These are phyloP conservation scores for Conringia planisiliqua DNA, from an alignment of 345 rosid species.

Conservation along the genomic window DNA sequence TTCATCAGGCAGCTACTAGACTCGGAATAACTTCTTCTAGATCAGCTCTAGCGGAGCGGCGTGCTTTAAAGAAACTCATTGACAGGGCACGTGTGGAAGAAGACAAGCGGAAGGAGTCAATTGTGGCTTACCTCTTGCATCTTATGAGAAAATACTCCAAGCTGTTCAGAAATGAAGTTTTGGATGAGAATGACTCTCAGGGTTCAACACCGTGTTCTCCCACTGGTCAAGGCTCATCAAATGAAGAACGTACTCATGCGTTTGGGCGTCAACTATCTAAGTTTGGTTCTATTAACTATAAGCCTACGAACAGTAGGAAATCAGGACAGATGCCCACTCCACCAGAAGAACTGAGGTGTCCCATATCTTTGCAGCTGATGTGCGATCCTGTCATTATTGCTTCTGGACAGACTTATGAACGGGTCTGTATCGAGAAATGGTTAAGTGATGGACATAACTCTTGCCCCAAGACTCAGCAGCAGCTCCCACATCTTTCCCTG, in stretches of 20 bases:
- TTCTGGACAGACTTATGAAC: constrained; percentile 97
- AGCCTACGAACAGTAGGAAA: constrained; percentile 45
- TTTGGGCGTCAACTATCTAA: constrained; percentile 79
- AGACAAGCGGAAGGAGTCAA: constrained; percentile 94
- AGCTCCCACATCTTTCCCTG: constrained; percentile 70
- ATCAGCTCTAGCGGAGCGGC: constrained; percentile 84
- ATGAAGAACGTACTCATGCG: constrained; percentile 52
- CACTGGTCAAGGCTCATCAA: constrained; percentile 46
- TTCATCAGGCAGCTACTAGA: constrained; percentile 78
- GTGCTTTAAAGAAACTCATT: constrained; percentile 87
- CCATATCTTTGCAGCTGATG: constrained; percentile 97
- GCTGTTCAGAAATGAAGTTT: constrained; percentile 75
- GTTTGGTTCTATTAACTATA: constrained; percentile 70
- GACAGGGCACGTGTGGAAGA: constrained; percentile 95
- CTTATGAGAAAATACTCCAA: constrained; percentile 95
- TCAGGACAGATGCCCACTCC: constrained; percentile 74
- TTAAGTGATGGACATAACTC: constrained; percentile 85
- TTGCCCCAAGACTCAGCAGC: constrained; percentile 94
- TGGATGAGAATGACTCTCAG: constrained; percentile 92
- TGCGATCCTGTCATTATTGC: constrained; percentile 94
- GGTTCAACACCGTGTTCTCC: constrained; percentile 95
- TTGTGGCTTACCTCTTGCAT: constrained; percentile 87
- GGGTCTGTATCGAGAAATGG: constrained; percentile 97
- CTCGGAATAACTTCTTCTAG: constrained; percentile 84
- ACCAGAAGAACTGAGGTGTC: constrained; percentile 96